Conservation (phyloP, 2,329 filamentous ascomycete species). For the Aspergillus awamori region DNA sequence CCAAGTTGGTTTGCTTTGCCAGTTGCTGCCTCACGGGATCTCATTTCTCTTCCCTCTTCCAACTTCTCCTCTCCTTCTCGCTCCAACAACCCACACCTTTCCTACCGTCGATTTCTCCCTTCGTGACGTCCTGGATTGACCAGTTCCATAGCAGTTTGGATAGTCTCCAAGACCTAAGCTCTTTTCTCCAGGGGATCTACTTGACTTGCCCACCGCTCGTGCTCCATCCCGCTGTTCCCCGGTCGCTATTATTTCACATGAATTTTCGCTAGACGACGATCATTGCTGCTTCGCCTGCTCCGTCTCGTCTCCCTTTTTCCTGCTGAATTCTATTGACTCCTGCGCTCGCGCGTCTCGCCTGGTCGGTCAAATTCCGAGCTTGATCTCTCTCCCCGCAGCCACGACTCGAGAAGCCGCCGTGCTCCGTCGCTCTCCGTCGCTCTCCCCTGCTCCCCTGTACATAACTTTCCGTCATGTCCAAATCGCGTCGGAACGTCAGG, state of each 20-base stretch:
- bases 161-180: too few relatives aligned
- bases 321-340: constrained; percentile 1
- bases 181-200: neutral
- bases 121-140: constrained; percentile 1
- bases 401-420: constrained; percentile 13
- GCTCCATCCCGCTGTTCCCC: constrained; percentile 20
- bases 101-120: constrained; percentile 9
- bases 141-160: neutral
- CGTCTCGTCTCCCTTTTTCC: constrained; percentile 12
- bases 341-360: constrained; percentile 8
- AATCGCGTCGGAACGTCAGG: constrained; percentile 62
- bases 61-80: constrained; percentile 1
- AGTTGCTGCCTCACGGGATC: constrained; percentile 18
- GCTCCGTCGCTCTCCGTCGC: constrained; percentile 16
- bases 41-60: constrained; percentile 9
- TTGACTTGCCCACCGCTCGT: neutral
- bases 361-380: constrained; percentile 16
- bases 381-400: constrained; percentile 23
- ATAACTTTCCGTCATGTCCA: constrained; percentile 48
- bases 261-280: constrained; percentile 31
- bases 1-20: too few relatives aligned
- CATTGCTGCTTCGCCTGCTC: constrained; percentile 18
- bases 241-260: constrained; percentile 39
- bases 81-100: constrained; percentile 13
- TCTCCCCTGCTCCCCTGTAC: constrained; percentile 12